These are phyloP conservation scores for Trichoderma citrinoviride DNA, from an alignment of 2,329 filamentous ascomycete genomes.

Conservation along the genomic window DNA sequence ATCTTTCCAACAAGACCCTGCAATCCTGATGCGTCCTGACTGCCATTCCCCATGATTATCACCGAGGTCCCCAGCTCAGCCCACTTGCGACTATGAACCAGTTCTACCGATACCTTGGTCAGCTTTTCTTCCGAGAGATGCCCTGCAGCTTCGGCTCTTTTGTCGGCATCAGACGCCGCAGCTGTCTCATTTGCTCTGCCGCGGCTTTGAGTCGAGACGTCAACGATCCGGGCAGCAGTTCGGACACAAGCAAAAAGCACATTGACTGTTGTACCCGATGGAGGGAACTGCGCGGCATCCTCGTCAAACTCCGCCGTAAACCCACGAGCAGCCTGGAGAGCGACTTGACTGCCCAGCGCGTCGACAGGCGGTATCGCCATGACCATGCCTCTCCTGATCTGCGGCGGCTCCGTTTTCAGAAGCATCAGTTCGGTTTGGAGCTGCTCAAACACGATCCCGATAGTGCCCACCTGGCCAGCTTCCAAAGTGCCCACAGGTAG, in stretches of 20 bases:
- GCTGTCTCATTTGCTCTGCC: neutral
- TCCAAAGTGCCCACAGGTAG: constrained; percentile 74
- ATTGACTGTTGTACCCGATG: constrained; percentile 68
- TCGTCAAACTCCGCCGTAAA: constrained; percentile 70
- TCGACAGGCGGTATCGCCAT: constrained; percentile 62
- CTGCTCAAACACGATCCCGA: constrained; percentile 68
- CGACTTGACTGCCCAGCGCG: constrained; percentile 54
- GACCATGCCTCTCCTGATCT: constrained; percentile 78
- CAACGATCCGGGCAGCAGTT: constrained; percentile 71
- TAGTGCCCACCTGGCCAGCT: constrained; percentile 82
- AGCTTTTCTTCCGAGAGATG: constrained; percentile 24
- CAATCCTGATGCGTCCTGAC: constrained; percentile 63
- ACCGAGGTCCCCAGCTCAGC: constrained; percentile 69
- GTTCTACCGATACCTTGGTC: constrained; percentile 62
- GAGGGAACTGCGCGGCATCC: constrained; percentile 59
- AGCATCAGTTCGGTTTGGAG: constrained; percentile 6
- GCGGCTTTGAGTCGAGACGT: constrained; percentile 41
- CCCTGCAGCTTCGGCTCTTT: constrained; percentile 42
- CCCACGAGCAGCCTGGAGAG: constrained; percentile 63
- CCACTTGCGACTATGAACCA: constrained; percentile 69
- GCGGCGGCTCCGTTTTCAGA: constrained; percentile 33
- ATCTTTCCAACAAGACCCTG: constrained; percentile 72
- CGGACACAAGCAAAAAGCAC: constrained; percentile 86
- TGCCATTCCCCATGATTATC: constrained; percentile 68
- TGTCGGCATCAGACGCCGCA: constrained; percentile 54